These are phyloP conservation scores for Fusarium equiseti DNA, from an alignment of 2,329 filamentous ascomycete species.

Conservation along the genomic window DNA sequence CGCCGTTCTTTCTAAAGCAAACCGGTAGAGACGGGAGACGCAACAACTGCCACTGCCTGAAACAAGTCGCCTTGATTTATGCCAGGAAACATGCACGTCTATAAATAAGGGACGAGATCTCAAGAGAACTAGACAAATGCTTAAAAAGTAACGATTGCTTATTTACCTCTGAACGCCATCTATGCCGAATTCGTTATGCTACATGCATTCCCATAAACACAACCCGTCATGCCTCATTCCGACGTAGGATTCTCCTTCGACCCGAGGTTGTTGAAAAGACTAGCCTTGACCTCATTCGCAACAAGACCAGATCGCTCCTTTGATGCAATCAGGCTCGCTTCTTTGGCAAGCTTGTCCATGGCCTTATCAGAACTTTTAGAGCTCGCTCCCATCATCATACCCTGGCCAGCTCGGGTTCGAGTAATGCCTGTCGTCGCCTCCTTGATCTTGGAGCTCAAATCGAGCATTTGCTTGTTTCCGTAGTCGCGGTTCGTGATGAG, in stretches of 20 bases:
- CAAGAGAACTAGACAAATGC: not conserved
- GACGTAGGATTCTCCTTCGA: constrained; percentile 32
- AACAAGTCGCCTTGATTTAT: not conserved
- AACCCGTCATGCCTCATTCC: constrained; percentile 28
- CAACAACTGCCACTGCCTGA: not conserved
- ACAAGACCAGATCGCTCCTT: constrained; percentile 74
- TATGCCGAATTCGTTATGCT: constrained; percentile 43
- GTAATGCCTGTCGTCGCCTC: constrained; percentile 64
- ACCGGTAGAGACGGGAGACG: not conserved
- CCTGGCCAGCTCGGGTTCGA: constrained; percentile 45
- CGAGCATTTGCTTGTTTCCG: constrained; percentile 89
- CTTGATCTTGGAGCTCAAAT: constrained; percentile 84
- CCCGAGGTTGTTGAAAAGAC: constrained; percentile 66
- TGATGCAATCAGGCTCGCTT: constrained; percentile 70
- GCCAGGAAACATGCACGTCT: not conserved
- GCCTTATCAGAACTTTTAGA: constrained; percentile 57
- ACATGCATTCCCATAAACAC: constrained; percentile 36
- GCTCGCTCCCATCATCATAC: constrained; percentile 43
- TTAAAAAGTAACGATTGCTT: constrained; percentile 20
- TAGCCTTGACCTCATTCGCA: constrained; percentile 72
- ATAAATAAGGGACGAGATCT: not conserved
- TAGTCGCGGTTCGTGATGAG: constrained; percentile 94
- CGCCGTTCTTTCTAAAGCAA: not conserved
- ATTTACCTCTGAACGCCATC: constrained; percentile 49
- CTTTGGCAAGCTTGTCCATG: constrained; percentile 70